Conservation (phyloP, 345 rosid species). For the Boechera retrofracta region DNA sequence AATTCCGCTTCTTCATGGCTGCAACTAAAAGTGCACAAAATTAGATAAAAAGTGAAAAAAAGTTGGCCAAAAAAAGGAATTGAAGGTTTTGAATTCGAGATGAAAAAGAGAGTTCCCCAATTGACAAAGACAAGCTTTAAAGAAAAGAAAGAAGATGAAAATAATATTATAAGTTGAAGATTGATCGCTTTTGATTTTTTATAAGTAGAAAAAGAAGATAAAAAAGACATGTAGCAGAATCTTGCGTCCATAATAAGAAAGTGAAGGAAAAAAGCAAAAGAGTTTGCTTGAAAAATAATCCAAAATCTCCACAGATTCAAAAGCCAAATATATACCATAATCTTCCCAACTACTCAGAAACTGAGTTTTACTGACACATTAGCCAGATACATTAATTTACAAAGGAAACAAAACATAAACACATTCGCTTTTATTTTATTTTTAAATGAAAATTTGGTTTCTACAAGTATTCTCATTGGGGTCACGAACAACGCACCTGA, state of each 20-base stretch:
- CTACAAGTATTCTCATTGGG: not conserved
- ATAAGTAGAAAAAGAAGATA: constrained; percentile 6
- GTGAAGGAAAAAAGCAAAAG: constrained; percentile 44
- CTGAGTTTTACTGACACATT: constrained; percentile 41
- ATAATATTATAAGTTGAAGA: constrained; percentile 10
- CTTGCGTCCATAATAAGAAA: constrained; percentile 56
- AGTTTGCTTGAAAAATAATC: constrained; percentile 60
- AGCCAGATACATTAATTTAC: not conserved
- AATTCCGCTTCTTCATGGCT: constrained; percentile 86
- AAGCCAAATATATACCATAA: constrained; percentile 44
- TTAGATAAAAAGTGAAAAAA: not conserved
- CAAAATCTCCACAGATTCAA: constrained; percentile 43
- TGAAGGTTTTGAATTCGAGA: constrained; percentile 38
- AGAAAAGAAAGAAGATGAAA: constrained; percentile 16
- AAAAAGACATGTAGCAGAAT: constrained; percentile 48
- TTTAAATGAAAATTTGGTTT: not conserved
- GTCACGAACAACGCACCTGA: constrained; percentile 69
- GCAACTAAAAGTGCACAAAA: constrained; percentile 46
- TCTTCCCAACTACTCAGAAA: constrained; percentile 59
- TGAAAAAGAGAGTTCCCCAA: not conserved
- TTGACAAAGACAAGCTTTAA: constrained; percentile 33
- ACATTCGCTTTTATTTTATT: not conserved
- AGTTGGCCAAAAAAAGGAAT: not conserved
- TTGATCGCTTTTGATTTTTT: constrained; percentile 21
- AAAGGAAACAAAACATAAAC: not conserved